Evolutionary conservation across 164 flowering plant genomes (phyloP), one percentile per base, ranked within the genome.

Genomic region (Malania oleifera): DNA sequence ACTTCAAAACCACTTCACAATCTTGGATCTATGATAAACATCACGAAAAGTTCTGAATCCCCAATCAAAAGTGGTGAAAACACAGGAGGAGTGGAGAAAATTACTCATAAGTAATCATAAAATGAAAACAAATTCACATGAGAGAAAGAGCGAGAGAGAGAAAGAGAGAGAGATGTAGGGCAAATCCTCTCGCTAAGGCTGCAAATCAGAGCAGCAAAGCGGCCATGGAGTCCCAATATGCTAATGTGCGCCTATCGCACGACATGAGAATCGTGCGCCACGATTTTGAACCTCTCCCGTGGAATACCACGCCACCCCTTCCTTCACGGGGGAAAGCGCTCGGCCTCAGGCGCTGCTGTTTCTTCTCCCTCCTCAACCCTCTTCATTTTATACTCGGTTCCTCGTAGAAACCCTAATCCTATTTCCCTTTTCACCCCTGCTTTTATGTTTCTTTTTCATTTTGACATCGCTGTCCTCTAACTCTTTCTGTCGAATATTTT

Each of bases 291-390:
- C 80, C 80, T 75, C 74, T 77, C 83, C 70, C 77, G 82, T 79
- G 83, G 86, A 82, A 79, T 82, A 82, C 83, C 86, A 79, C 86
- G 82, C 83, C 73, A 62, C 80, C 77, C 71, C 83, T 62, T 66
- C 39, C 10, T 67, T 77, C 49, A 62, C 64, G 82, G 68, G 70
- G 82, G 58, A 61, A n/a, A 79, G 83, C 83, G 80, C 86, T 79
- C 83, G 80, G 86, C 83, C 86, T 82, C 38, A 62, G 82, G 82
- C 87, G 27, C 19, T 34, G 3, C 25, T 31, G 3, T 38, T 45
- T 34, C 11, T 6, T 18, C 22, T 13, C 7, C n/a, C 7, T 7
- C 37, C 7, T 7, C 25, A 7, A 38, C 29, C 14, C 35, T 19
- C 31, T 17, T 14, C 41, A n/a, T 7, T 44, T 10, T 44, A 51